These are phyloP conservation scores for Tylopilus intermedius DNA, from an alignment of 768 basidiomycete species.

Conservation along the genomic window DNA sequence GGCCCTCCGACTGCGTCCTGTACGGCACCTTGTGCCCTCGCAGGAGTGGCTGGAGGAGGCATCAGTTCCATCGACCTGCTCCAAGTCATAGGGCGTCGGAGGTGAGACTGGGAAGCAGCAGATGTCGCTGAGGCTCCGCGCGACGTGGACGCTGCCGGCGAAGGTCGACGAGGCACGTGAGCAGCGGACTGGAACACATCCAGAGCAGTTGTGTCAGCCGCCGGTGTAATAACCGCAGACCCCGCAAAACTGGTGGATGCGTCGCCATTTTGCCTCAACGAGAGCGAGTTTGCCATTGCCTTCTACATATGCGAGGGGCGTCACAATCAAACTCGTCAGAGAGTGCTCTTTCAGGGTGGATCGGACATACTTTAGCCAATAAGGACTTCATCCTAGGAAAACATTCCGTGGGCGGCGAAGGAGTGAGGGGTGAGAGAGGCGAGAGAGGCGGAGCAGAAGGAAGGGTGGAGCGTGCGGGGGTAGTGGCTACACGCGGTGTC, in stretches of 20 bases:
- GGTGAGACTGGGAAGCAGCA: background rate
- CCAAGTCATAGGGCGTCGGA: background rate
- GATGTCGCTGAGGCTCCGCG: background rate
- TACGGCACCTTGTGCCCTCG: background rate
- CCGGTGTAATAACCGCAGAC: background rate
- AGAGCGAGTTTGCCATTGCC: conserved; percentile 1
- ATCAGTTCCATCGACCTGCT: conserved; percentile 1
- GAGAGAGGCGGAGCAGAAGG: conserved; percentile 29
- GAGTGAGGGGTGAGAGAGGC: conserved; percentile 49
- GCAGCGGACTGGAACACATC: background rate
- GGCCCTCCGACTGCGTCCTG: background rate
- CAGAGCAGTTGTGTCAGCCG: conserved; percentile 4
- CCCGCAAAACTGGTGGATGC: background rate
- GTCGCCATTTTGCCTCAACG: background rate
- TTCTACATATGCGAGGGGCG: background rate
- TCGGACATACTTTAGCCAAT: conserved; percentile 18
- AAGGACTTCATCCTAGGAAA: conserved; percentile 11
- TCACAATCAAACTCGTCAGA: background rate
- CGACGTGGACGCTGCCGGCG: conserved; percentile 2
- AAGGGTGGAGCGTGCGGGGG: background rate
- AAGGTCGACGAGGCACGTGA: background rate
- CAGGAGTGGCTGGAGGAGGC: background rate
- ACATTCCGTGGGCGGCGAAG: conserved; percentile 35
- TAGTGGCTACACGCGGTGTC: conserved; percentile 19
- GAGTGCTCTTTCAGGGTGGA: background rate